These are phyloP conservation scores for Knoxia roxburghii DNA, from an alignment of 257 asterid species.

Conservation along the genomic window DNA sequence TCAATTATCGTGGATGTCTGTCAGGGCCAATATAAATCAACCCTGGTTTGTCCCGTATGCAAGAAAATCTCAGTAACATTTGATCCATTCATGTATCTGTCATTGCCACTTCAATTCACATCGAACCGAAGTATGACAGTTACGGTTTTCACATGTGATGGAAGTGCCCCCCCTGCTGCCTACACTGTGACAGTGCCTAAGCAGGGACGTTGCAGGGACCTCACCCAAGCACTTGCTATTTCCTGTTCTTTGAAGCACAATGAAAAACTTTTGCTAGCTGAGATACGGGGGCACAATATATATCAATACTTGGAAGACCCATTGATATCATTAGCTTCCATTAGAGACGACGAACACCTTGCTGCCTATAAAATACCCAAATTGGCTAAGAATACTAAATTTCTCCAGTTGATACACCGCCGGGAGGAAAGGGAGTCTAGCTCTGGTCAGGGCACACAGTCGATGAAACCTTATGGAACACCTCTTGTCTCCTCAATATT, in stretches of 20 bases:
- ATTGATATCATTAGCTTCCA: constrained; percentile 61
- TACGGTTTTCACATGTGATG: constrained; percentile 91
- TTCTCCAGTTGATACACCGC: constrained; percentile 93
- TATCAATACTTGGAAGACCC: constrained; percentile 90
- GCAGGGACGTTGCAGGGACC: constrained; percentile 95
- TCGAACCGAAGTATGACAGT: constrained; percentile 83
- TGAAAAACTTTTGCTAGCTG: constrained; percentile 94
- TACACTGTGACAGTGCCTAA: constrained; percentile 81
- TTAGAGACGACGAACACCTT: constrained; percentile 90
- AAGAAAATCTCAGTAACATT: constrained; percentile 89
- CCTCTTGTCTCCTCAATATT: constrained; percentile 96
- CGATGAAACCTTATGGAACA: constrained; percentile 92
- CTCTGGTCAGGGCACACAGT: too few species aligned
- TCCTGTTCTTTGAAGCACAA: constrained; percentile 71
- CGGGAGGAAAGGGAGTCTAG: constrained; percentile 94
- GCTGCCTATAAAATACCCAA: constrained; percentile 92
- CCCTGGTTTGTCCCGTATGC: constrained; percentile 94
- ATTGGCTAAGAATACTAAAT: constrained; percentile 58
- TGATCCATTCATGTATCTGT: constrained; percentile 97
- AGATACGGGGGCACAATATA: constrained; percentile 91
- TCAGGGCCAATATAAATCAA: constrained; percentile 99
- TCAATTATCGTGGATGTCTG: constrained; percentile 98
- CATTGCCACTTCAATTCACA: constrained; percentile 89
- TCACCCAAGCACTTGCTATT: constrained; percentile 72
- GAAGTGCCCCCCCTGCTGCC: constrained; percentile 84